Percentiles rank a stretch among this genome's conserved stretches.
phyloP scores from a whole-genome alignment of 129 eudicot genomes.

The Gnaphalium uliginosum region DNA sequence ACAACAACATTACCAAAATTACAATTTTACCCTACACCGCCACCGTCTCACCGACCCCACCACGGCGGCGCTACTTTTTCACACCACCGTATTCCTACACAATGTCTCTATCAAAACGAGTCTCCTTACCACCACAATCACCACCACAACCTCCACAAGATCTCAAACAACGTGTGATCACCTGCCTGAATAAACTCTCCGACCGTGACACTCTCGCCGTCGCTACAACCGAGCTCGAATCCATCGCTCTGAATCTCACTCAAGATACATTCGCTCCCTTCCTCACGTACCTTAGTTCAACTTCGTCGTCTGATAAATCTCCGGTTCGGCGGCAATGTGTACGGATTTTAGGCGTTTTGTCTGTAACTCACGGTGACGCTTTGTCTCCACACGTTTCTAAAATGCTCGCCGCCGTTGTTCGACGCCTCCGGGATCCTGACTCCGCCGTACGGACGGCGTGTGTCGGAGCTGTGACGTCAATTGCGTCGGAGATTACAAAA shows the following conservation, averaged over 20 bases:
- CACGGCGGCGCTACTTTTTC: not conserved
- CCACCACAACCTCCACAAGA: slow-evolving; percentile 46
- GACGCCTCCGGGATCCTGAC: slow-evolving; percentile 79
- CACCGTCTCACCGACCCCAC: slow-evolving; percentile 11
- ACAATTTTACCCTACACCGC: slow-evolving; percentile 16
- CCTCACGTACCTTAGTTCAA: slow-evolving; percentile 58
- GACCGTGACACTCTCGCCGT: slow-evolving; percentile 78
- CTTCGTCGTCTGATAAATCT: slow-evolving; percentile 67
- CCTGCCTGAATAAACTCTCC: slow-evolving; percentile 70
- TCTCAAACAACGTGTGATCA: slow-evolving; percentile 57
- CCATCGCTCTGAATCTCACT: slow-evolving; percentile 49
- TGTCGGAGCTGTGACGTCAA: slow-evolving; percentile 51
- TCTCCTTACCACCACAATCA: slow-evolving; percentile 28
- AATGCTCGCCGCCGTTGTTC: slow-evolving; percentile 59
- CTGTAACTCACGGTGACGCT: slow-evolving; percentile 55
- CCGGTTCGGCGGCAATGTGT: slow-evolving; percentile 77
- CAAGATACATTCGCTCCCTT: slow-evolving; percentile 59
- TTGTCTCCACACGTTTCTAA: slow-evolving; percentile 62
- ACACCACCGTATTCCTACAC: not conserved
- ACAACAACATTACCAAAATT: not conserved
- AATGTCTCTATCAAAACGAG: slow-evolving; percentile 43
- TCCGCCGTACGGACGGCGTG: slow-evolving; percentile 75
- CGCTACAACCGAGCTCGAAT: slow-evolving; percentile 68
- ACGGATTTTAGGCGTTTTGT: slow-evolving; percentile 51
- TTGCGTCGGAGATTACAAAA: slow-evolving; percentile 43